Conservation (phyloP, 1,139 yeast species). For the Sugiyamaella japonica region DNA sequence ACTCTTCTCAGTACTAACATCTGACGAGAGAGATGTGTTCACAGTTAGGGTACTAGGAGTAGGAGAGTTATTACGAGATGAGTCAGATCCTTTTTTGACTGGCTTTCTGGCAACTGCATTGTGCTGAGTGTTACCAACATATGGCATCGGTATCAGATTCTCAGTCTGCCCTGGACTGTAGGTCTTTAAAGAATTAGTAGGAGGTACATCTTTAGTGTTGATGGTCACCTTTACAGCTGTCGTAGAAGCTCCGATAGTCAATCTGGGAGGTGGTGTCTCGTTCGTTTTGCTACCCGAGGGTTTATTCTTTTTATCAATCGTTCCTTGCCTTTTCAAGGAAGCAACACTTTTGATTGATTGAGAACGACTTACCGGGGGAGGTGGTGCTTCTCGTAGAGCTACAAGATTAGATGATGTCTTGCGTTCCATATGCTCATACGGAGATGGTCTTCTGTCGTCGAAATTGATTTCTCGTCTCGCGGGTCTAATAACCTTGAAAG, state of each 20-base stretch:
- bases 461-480: slow-evolving; percentile 72
- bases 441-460: slow-evolving; percentile 49
- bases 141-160: slow-evolving; percentile 34
- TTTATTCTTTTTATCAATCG: slow-evolving; percentile 5
- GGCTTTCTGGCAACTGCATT: slow-evolving; percentile 31
- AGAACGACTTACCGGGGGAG: slow-evolving; percentile 51
- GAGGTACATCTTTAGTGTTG: slow-evolving; percentile 17
- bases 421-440: slow-evolving; percentile 18
- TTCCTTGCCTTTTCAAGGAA: slow-evolving; percentile 5
- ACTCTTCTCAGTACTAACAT: background rate
- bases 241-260: background rate
- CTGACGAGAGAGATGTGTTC: slow-evolving; percentile 5
- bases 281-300: background rate
- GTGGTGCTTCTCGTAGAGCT: slow-evolving; percentile 74
- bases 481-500: slow-evolving; percentile 70
- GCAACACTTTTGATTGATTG: slow-evolving; percentile 20
- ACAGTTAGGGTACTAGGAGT: slow-evolving; percentile 8
- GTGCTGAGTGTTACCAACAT: slow-evolving; percentile 28
- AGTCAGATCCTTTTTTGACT: slow-evolving; percentile 20
- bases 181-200: slow-evolving; percentile 23
- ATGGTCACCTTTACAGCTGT: slow-evolving; percentile 14
- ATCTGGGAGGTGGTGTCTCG: background rate
- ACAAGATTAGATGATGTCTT: slow-evolving; percentile 42
- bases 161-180: slow-evolving; percentile 36
- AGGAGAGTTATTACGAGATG: slow-evolving; percentile 1